Base-by-base conservation (phyloP, 345 rosid genomes). In the Eucalyptus regnans region DNA sequence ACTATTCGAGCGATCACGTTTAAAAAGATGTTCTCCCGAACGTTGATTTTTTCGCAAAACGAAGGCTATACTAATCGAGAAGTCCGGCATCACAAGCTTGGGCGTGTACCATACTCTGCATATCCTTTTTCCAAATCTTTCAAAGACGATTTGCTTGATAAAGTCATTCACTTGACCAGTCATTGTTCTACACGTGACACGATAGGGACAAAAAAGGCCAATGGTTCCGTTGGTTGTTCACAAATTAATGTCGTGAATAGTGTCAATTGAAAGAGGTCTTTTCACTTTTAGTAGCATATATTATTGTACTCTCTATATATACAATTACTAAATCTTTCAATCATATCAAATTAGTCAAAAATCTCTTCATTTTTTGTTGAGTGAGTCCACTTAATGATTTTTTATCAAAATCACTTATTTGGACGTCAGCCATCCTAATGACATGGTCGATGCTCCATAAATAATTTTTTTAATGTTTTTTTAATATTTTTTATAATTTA, bases 361-460 rank as follows among this genome's bases (percentile, higher is more conserved):
- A 23, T 22, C 3, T 56, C 29, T 56, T 56, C 3, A 11, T 0
- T 4, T 23, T 23, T 10, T 56, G 29, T 56, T 25, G 3, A 56
- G 12, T 56, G 29, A 23, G 62, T 56, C 12, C 27, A 56, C 62
- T 25, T 23, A 1, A 56, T 56, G 6, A 23, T 0, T 56, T 56
- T 56, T 56, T 22, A 22, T 23, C 29, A 23, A 56, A 56, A 56
- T 56, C 25, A 22, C 29, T 56, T 22, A 23, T 56, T 22, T 22
- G 12, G 20, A 56, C 0, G 6, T 1, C 1, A 23, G 0, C 12
- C 1, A 1, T 23, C 4, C 1, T 56, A 23, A 5, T 56, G 3
- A 23, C 1, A 23, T 23, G 11, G 0, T 22, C 2, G 3, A 23
- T 22, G 8, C 3, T 1, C 2, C 1, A 0, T 56, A 56, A 23